These are phyloP conservation scores for Ostreobium quekettii DNA, from an alignment of 139 green algal species.

Conservation along the genomic window DNA sequence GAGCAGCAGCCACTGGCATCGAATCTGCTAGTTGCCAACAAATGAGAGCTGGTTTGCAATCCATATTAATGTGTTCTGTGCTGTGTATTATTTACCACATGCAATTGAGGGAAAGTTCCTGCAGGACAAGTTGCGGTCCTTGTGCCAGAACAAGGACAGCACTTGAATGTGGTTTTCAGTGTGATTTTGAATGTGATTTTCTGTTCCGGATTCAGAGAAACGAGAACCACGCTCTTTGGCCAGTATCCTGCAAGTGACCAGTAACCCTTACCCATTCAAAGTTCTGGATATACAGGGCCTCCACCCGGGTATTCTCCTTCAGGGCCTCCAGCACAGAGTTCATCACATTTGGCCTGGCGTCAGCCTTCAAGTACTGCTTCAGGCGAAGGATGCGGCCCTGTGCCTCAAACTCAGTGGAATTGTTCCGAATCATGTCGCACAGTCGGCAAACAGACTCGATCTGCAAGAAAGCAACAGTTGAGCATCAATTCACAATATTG, in stretches of 20 bases:
- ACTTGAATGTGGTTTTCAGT: too few relatives aligned
- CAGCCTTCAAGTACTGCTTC: conserved; percentile 38
- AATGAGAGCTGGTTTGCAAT: too few relatives aligned
- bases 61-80: too few relatives aligned
- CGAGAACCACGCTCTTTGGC: background rate
- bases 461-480: background rate
- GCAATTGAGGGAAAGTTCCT: too few relatives aligned
- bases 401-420: conserved; percentile 35
- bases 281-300: conserved; percentile 65
- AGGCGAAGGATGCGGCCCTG: conserved; percentile 44
- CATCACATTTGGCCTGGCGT: conserved; percentile 27
- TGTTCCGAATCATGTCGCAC: conserved; percentile 27
- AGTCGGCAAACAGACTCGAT: conserved; percentile 22
- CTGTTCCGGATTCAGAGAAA: background rate
- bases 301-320: conserved; percentile 39
- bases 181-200: too few relatives aligned
- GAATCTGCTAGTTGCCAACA: too few relatives aligned
- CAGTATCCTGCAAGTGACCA: background rate
- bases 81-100: too few relatives aligned
- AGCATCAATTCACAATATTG: background rate
- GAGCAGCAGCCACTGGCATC: too few relatives aligned
- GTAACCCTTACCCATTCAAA: conserved; percentile 32
- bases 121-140: too few relatives aligned
- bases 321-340: conserved; percentile 51
- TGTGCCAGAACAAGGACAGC: too few relatives aligned